Conservation (phyloP, 2,329 filamentous ascomycete species). For the Talaromyces sp. region DNA sequence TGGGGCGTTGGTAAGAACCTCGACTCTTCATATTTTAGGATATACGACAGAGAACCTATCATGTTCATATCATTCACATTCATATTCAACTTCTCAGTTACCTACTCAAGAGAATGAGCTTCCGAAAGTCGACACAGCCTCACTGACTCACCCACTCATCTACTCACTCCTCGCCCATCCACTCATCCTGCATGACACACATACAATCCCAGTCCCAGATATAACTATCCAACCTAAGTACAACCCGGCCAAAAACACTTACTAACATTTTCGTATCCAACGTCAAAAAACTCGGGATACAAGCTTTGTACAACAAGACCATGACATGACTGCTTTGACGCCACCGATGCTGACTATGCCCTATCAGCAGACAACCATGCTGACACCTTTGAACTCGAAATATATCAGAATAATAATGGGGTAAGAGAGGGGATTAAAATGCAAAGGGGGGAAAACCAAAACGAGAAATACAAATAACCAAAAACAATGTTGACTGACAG, state of each 20-base stretch:
- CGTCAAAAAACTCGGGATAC: not conserved
- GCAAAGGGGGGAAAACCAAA: not conserved
- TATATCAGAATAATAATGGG: not conserved
- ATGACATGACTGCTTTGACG: conserved; percentile 7
- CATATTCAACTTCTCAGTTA: not conserved
- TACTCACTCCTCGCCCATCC: not conserved
- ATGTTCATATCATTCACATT: not conserved
- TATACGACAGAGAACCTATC: not conserved
- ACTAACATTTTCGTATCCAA: conserved; percentile 3
- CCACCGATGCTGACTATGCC: conserved; percentile 8
- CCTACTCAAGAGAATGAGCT: not conserved
- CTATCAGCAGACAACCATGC: conserved; percentile 6
- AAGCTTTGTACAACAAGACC: conserved; percentile 7
- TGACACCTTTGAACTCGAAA: not conserved
- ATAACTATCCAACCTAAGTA: not conserved
- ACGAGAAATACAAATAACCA: not conserved
- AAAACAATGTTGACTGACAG: conserved; percentile 1
- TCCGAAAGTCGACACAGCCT: not conserved
- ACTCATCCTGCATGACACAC: not conserved
- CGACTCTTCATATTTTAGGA: not conserved
- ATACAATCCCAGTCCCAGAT: not conserved
- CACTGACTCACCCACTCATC: not conserved
- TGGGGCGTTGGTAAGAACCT: no score
- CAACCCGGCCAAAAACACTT: not conserved
- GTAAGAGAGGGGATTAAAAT: not conserved